phyloP scores from a whole-genome alignment of 2,329 filamentous ascomycete genomes.

The Ophiostoma piceae region DNA sequence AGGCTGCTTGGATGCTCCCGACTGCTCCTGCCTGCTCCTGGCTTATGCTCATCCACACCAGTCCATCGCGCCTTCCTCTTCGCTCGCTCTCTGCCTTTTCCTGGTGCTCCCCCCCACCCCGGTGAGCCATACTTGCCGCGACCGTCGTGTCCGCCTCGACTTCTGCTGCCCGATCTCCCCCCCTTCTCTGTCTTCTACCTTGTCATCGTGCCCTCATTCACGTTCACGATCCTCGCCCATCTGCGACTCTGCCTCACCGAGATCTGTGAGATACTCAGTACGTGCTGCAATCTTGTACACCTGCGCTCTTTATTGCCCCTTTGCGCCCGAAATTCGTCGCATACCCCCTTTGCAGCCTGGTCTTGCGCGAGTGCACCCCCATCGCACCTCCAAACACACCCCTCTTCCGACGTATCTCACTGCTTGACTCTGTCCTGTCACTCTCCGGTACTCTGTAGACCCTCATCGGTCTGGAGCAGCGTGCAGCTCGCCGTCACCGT shows the following conservation, averaged over 20 bases:
- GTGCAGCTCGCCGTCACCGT: not conserved
- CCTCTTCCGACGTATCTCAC: not conserved
- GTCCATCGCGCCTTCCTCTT: not conserved
- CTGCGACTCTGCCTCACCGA: conserved; percentile 6
- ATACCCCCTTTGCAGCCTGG: not conserved
- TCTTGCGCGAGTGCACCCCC: not conserved
- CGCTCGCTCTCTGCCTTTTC: not conserved
- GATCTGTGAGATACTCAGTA: not conserved
- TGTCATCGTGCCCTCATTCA: not conserved
- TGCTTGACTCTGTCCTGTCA: not conserved
- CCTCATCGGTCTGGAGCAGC: not conserved
- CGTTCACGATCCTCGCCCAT: not conserved
- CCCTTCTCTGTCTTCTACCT: not conserved
- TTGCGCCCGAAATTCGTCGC: not conserved
- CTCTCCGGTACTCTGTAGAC: not conserved
- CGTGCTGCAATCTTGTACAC: not conserved
- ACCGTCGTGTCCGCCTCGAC: not conserved
- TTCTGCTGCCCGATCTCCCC: not conserved
- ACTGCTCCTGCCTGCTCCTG: not conserved
- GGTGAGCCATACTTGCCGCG: not conserved
- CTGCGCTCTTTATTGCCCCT: not conserved
- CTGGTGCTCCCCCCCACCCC: not conserved
- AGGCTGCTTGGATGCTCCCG: not conserved
- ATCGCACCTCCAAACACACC: not conserved
- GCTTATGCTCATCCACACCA: not conserved